Evolutionary conservation across 345 rosid genomes (phyloP), one percentile per base, ranked within the genome.

Genomic region (Linum lewisii): DNA sequence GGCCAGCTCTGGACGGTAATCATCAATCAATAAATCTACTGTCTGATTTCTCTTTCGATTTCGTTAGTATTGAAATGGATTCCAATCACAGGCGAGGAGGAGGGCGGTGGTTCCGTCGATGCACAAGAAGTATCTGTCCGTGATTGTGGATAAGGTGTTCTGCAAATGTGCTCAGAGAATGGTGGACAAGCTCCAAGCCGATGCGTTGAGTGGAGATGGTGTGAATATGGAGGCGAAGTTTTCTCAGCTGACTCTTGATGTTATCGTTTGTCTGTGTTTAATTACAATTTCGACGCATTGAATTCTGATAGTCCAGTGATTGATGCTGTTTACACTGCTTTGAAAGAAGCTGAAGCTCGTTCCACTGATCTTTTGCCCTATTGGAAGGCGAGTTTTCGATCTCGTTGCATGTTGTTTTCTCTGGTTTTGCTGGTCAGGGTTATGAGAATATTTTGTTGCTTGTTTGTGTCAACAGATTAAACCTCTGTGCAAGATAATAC

Each of bases 171-270:
- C 98, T 16, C 82, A 84, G 71, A 84, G 96, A 79, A 75, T 92
- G 75, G 95, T 92, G 71, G 93, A 88, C 76, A 86, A 84, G 81
- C 70, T 88, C 34, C 88, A 74, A 72, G 72, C 76, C 36, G 82
- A 78, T 72, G 95, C 90, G 8, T 2, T 70, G 5, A 77, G 76
- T n/a, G 98, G 96, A 61, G 68, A 65, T 62, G 74, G 92, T 57
- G 98, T 92, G 56, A 92, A 92, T 68, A 92, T 92, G 98, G 98
- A 92, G 61, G 96, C 45, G 54, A 88, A 82, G 24, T 92, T 92
- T 56, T 92, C 90, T 58, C 98, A 92, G 65, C 42, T 92, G 63
- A 92, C 98, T 57, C 95, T 92, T 19, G 98, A 92, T 32, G 93
- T 86, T 10, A 88, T 92, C 60, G 98, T 21, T 76, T 88, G 26